These are phyloP conservation scores for Scolecobasidium constrictum DNA, from an alignment of 2,329 filamentous ascomycete species.

Conservation along the genomic window DNA sequence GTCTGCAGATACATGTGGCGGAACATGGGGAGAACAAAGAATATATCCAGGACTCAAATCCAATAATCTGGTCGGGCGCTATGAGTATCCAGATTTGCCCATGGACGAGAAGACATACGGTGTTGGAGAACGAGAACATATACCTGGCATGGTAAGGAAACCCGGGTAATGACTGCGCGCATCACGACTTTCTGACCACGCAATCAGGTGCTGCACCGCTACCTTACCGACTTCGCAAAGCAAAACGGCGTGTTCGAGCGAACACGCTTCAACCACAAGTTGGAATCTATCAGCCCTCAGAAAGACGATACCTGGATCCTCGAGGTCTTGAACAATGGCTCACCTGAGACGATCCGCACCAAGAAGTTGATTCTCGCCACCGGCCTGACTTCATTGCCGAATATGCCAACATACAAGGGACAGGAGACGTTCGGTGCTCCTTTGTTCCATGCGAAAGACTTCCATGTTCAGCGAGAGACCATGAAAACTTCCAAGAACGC, in stretches of 20 bases:
- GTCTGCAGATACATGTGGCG: conserved; percentile 27
- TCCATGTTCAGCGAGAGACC: conserved; percentile 29
- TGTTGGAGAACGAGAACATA: conserved; percentile 43
- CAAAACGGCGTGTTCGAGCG: conserved; percentile 38
- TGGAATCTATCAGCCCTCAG: conserved; percentile 36
- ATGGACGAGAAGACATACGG: conserved; percentile 26
- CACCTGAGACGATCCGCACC: conserved; percentile 17
- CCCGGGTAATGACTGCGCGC: too few species aligned
- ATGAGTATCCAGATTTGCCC: conserved; percentile 29
- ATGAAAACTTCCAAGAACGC: conserved; percentile 29
- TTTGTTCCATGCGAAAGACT: conserved; percentile 48
- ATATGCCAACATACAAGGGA: conserved; percentile 41
- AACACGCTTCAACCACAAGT: conserved; percentile 41
- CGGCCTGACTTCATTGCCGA: conserved; percentile 48
- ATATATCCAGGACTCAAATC: conserved; percentile 33
- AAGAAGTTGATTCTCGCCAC: conserved; percentile 50
- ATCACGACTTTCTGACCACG: too few species aligned
- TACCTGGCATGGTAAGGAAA: too few species aligned
- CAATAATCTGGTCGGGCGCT: conserved; percentile 31
- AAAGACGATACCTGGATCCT: conserved; percentile 22
- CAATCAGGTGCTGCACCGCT: conserved; percentile 44
- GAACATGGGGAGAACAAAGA: conserved; percentile 31
- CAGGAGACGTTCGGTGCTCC: conserved; percentile 39
- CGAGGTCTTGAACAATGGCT: conserved; percentile 12
- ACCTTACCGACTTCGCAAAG: conserved; percentile 45